Evolutionary conservation across 345 rosid genomes (phyloP), one percentile per base, ranked within the genome.

Genomic region (Euphorbia lathyris): DNA sequence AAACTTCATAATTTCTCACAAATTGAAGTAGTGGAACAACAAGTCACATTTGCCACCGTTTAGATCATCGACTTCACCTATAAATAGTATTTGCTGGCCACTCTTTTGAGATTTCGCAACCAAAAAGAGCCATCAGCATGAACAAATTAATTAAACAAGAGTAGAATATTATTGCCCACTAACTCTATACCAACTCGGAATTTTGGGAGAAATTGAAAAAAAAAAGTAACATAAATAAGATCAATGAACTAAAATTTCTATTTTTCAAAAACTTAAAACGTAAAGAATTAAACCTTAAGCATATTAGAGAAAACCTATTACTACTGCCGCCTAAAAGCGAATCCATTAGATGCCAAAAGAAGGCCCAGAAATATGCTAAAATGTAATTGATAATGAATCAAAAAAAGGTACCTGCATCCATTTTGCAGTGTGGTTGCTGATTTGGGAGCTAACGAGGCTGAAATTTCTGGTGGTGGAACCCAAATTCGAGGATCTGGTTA

Each of bases 331-430:
- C 4, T 12, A 3, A 20, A 16, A 53, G 53, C 16, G 7, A 68
- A 36, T 23, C 71, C 43, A 23, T 51, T 14, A 17, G 26, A 25
- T 16, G 5, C 2, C 36, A 22, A 26, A 22, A 7, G 26, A 9
- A 13, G 3, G 9, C 5, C 12, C 16, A 40, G 29, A 64, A 17
- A 26, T 25, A 17, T 14, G 14, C 22, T 22, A 7, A 43, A 43
- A 43, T 43, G 34, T 8, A 64, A 23, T 19, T 8, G 30, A 48
- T 19, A 30, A 20, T 1, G 5, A 34, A 6, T 7, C n/a, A n/a
- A n/a, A 0, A 43, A 36, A 26, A 23, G 7, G 52, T 25, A 71
- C 74, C 74, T 71, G 74, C 74, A 71, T 71, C 74, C 74, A 71
- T 71, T 71, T 71, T 13, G 74, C 63, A 27, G 68, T 71, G 11